A percentile compares a stretch with the other conserved stretches of the same genome.
phyloP scores from a whole-genome alignment of 768 basidiomycete genomes.

The Phylloporus sp. region DNA sequence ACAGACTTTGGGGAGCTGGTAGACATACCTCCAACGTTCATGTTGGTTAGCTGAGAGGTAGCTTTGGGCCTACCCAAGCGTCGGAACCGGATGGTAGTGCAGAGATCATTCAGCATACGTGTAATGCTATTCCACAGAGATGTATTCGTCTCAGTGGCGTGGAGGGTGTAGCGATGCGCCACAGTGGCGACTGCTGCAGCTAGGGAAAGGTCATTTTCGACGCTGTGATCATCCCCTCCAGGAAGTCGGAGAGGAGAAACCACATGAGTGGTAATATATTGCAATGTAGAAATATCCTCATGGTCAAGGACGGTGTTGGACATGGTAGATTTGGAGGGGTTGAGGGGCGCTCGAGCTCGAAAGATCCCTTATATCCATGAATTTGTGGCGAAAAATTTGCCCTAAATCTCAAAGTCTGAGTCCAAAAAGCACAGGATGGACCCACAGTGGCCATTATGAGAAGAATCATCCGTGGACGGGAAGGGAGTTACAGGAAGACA shows the following conservation, averaged over 20 bases:
- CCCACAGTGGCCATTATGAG: background rate
- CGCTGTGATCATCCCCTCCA: conserved; percentile 29
- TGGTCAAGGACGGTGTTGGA: background rate
- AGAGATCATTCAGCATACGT: conserved; percentile 29
- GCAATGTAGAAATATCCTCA: background rate
- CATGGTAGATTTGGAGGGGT: no score
- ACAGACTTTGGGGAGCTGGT: background rate
- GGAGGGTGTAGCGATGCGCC: conserved; percentile 16
- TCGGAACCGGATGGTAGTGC: background rate
- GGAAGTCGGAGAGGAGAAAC: conserved; percentile 43
- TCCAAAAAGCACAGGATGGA: background rate
- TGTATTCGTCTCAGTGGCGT: conserved; percentile 1
- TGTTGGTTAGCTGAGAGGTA: conserved; percentile 13
- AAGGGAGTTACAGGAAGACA: no score
- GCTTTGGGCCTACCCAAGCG: conserved; percentile 2
- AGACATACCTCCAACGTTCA: conserved; percentile 19
- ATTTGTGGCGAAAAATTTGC: background rate
- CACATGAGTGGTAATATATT: conserved; percentile 40
- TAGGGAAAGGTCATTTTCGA: conserved; percentile 25
- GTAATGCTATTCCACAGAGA: conserved; percentile 28
- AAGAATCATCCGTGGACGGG: no score
- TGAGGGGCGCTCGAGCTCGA: no score
- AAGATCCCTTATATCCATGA: background rate
- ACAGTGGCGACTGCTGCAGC: conserved; percentile 16
- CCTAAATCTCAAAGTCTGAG: background rate